Evolutionary conservation across 768 basidiomycete species (phyloP), one percentile per base, ranked within the genome.

Genomic region (Naganishia antarctica): DNA sequence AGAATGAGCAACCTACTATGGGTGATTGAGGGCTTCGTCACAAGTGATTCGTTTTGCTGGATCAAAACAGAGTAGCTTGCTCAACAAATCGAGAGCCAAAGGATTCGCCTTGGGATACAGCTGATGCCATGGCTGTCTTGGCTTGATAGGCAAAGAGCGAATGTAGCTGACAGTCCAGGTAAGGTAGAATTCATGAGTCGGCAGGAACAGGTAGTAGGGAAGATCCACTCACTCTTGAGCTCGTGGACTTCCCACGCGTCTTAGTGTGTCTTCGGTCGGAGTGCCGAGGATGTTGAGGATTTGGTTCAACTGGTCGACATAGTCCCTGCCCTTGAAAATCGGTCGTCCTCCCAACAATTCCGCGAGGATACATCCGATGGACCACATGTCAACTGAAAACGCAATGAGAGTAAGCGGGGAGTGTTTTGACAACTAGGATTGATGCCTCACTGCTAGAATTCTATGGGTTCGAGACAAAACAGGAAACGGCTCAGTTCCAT

Each of bases 221-320:
- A 18, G 26, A 1, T 5, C 7, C 3, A 66, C 73, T 69, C 60
- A 74, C 72, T 77, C 76, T 67, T 77, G 76, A 18, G 76, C 92
- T 65, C 96, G 83, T 32, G 96, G 94, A 40, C 89, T 91, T 25
- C 96, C 96, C 57, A 99, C 93, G 49, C 96, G 87, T 49, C 94
- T 86, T 13, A 99, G 84, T 0, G 96, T 96, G 67, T 94, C 91
- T 76, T 99, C 96, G 21, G 90, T 89, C 0, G 94, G 96, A 0
- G 96, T 98, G 26, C 96, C 96, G n/a, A 98, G 85, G 73, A 93
- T 91, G 77, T 98, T 93, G 40, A 99, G 82, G 73, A 99, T 97
- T 78, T 96, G 91, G 75, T 98, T 98, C 58, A 98, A 82, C 77
- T 99, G 96, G 76, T 99, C 96, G 61, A 99, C 94, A 75, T 99